phyloP scores from a whole-genome alignment of 495 filamentous ascomycete genomes.

The Daldinia loculata region DNA sequence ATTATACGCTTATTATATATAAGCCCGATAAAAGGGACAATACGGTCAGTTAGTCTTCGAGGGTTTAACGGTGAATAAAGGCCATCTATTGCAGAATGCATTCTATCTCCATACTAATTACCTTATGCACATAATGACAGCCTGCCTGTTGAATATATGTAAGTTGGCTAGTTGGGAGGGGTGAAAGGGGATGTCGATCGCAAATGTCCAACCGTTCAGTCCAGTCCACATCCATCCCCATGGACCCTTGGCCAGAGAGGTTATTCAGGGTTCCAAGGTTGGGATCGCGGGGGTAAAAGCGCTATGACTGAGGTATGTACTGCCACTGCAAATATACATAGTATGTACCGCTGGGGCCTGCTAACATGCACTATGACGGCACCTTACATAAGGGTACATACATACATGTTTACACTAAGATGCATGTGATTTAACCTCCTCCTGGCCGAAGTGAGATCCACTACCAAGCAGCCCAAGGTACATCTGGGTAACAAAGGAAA shows the following conservation, averaged over 20 bases:
- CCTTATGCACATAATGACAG: background rate
- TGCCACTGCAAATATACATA: background rate
- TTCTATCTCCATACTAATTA: too few species aligned
- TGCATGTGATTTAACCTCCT: background rate
- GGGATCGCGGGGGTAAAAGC: constrained; percentile 14
- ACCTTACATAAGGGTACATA: constrained; percentile 26
- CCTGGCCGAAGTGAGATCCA: background rate
- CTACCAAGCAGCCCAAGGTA: background rate
- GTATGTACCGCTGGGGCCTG: background rate
- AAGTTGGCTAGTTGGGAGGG: background rate
- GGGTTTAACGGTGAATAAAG: too few species aligned
- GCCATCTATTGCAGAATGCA: too few species aligned
- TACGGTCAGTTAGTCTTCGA: too few species aligned
- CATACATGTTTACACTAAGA: background rate
- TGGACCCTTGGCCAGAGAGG: background rate
- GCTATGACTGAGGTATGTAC: background rate
- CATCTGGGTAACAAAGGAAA: background rate
- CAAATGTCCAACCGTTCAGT: background rate
- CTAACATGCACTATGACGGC: constrained; percentile 39
- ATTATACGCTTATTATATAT: background rate
- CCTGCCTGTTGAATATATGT: background rate
- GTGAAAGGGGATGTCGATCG: background rate
- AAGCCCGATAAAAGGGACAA: background rate
- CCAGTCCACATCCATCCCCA: constrained; percentile 3
- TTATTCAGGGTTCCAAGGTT: constrained; percentile 5